Conservation (phyloP, 169 alveolate genomes). For the Prorocentrum cordatum region DNA sequence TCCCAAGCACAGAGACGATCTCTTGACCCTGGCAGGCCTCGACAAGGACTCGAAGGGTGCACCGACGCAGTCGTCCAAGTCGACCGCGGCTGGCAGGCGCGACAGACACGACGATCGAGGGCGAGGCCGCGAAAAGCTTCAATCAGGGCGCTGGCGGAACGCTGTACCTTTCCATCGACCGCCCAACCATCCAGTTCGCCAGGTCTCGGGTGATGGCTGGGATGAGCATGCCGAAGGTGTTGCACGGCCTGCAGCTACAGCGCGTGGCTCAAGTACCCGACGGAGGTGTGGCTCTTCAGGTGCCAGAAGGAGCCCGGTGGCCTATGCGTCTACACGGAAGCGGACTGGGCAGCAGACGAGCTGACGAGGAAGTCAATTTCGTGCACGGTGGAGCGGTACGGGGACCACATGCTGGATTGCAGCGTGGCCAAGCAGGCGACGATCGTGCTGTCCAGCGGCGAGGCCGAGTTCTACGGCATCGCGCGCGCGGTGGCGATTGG, state of each 20-base stretch:
- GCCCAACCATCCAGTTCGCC: constrained; percentile 15
- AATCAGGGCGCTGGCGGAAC: constrained; percentile 8
- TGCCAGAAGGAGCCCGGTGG: neutral
- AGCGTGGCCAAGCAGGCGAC: neutral
- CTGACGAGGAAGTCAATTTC: neutral
- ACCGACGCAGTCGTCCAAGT: too few species aligned
- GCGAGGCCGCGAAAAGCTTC: too few species aligned
- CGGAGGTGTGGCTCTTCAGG: neutral
- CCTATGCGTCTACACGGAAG: neutral
- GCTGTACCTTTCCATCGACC: neutral
- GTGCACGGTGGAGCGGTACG: neutral
- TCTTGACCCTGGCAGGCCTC: too few species aligned
- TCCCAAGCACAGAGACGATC: too few species aligned
- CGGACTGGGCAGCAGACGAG: neutral
- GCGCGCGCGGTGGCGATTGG: neutral
- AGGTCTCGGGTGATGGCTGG: neutral
- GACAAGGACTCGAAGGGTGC: too few species aligned
- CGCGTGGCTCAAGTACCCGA: neutral
- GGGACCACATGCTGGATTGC: neutral
- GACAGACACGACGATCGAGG: too few species aligned
- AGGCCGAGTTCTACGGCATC: constrained; percentile 11
- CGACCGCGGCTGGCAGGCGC: too few species aligned
- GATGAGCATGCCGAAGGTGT: neutral
- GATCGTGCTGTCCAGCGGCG: neutral
- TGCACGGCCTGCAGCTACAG: neutral